phyloP scores from a whole-genome alignment of 225 moss, liverwort and hornwort genomes.

The Polytrichum commune region DNA sequence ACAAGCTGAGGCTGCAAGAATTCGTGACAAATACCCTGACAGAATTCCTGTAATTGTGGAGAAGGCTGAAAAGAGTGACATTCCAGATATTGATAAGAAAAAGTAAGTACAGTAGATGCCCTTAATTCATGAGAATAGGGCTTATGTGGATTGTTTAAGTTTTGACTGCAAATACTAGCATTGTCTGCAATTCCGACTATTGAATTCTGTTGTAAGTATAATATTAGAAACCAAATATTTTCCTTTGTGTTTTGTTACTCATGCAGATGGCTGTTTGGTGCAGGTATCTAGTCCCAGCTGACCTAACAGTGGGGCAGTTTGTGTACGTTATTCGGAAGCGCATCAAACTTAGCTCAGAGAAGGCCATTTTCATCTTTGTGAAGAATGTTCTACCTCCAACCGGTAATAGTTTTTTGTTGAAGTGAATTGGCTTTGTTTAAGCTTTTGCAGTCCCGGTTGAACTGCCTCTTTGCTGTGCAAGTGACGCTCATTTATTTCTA shows the following conservation, averaged over 20 bases:
- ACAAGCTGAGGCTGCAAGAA: conserved; percentile 49
- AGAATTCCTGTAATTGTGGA: conserved; percentile 61
- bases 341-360: conserved; percentile 70
- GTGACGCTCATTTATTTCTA: no score
- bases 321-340: conserved; percentile 84
- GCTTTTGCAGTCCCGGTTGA: no score
- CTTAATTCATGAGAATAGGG: no score
- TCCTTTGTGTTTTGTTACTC: no score
- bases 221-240: no score
- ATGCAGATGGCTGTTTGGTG: background rate
- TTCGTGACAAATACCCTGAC: conserved; percentile 55
- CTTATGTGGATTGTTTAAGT: no score
- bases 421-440: no score
- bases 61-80: conserved; percentile 51
- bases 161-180: no score
- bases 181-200: no score
- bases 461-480: no score
- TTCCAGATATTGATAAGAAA: conserved; percentile 68
- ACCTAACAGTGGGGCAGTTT: conserved; percentile 86
- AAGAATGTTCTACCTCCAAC: conserved; percentile 79
- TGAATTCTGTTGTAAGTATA: no score
- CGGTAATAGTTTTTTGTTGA: conserved; percentile 5
- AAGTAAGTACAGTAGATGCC: conserved; percentile 18
- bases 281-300: conserved; percentile 79
- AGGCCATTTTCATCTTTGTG: conserved; percentile 80